Evolutionary conservation across 257 asterid species (phyloP), one percentile per base, ranked within the genome.

Genomic region (Solanum dulcamara): DNA sequence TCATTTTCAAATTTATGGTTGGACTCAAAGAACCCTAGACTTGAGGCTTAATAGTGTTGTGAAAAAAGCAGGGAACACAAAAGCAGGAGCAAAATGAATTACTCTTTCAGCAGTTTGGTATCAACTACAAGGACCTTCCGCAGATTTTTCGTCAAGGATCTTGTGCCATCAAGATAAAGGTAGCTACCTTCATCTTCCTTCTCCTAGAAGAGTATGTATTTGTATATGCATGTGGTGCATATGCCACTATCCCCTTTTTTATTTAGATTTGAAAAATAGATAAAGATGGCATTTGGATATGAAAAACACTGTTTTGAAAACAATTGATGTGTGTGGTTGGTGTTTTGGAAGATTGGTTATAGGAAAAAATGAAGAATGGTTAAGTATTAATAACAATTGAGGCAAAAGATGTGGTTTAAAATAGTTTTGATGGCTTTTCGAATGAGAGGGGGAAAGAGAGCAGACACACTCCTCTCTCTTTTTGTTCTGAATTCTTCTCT

Each of bases 81-180:
- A 94, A 94, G 89, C 94, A 93, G 86, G 96, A 89, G 74, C 90
- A 87, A 84, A 94, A 93, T 86, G 98, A 96, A 88, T 86, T 93
- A 87, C 98, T 94, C 83, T 96, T 85, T 89, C 93, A 93, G 81
- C 64, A 81, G 81, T 96, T 93, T 88, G 92, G 91, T 85, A 90
- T 94, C 64, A 94, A 96, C 89, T 96, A 94, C 90, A 95, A 90
- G 87, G 91, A 91, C 81, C 90, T 96, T 84, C 96, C 94, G 6
- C 92, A 84, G 77, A 91, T 93, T 50, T 92, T 94, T 89, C 98
- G 99, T 89, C 99, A 96, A 88, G 98, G 98, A 53, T 93, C 99
- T 81, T 94, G 98, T 87, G 90, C 85, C 86, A 84, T 94, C 83
- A 92, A 92, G 91, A 90, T 88, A 83, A 92, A 94, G 94, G 97